These are phyloP conservation scores for Geranium rotundifolium DNA, from an alignment of 345 rosid genomes.

Conservation along the genomic window DNA sequence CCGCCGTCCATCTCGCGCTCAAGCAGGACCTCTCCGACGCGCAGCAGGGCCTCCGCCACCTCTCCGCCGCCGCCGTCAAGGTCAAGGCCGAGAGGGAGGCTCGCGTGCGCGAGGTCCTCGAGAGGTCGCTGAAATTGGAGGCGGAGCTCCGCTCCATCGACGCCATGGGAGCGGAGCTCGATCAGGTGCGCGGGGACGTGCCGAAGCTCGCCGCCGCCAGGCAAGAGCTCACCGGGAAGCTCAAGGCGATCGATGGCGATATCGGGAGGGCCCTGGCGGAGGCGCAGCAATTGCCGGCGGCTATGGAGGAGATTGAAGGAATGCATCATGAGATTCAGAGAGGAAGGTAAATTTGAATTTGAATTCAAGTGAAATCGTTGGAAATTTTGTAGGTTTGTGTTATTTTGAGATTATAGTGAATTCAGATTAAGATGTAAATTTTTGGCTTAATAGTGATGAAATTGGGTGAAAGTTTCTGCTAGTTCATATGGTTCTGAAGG, in stretches of 20 bases:
- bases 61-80: constrained; percentile 32
- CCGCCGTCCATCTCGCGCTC: constrained; percentile 51
- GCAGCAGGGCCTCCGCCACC: constrained; percentile 41
- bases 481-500: neutral
- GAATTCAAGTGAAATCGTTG: no score
- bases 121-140: constrained; percentile 54
- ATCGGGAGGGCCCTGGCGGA: constrained; percentile 38
- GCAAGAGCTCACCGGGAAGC: constrained; percentile 32
- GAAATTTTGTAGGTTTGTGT: no score
- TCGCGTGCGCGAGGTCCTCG: constrained; percentile 53
- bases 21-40: constrained; percentile 52
- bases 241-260: constrained; percentile 30
- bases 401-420: neutral
- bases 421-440: neutral
- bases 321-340: constrained; percentile 40
- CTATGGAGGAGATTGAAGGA: constrained; percentile 43
- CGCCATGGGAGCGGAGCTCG: constrained; percentile 43
- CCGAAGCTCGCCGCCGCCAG: constrained; percentile 27
- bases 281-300: constrained; percentile 22
- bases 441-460: no score
- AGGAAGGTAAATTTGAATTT: constrained; percentile 43
- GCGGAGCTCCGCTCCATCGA: constrained; percentile 48
- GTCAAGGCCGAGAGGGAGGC: constrained; percentile 56
- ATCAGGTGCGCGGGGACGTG: constrained; percentile 44
- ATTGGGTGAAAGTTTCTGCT: neutral